Conservation (phyloP, 352 stramenopile genomes). For the Lagenidium sp. region DNA sequence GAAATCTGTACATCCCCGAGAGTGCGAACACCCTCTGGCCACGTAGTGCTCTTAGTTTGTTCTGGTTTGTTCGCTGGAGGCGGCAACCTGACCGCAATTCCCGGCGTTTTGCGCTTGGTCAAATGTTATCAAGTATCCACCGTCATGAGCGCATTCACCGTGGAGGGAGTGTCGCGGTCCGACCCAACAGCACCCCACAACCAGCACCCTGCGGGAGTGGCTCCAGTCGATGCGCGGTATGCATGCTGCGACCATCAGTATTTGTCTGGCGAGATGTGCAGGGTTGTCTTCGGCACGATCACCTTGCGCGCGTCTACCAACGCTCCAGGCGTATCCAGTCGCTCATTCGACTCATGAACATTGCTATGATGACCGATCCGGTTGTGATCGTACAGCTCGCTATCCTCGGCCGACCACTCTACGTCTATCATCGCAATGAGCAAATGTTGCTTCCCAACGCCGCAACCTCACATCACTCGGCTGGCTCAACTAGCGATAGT, state of each 20-base stretch:
- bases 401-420: too few species aligned
- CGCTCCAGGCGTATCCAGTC: conserved; percentile 17
- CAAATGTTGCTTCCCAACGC: too few species aligned
- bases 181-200: background rate
- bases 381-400: too few species aligned
- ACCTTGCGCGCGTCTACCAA: conserved; percentile 7
- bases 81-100: background rate
- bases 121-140: background rate
- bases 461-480: too few species aligned
- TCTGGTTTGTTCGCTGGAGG: background rate
- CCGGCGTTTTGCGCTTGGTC: background rate
- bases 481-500: too few species aligned
- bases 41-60: background rate
- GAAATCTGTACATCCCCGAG: conserved; percentile 12
- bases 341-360: conserved; percentile 13
- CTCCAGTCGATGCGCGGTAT: conserved; percentile 7
- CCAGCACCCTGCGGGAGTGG: background rate
- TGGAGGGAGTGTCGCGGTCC: background rate
- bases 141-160: background rate
- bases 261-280: conserved; percentile 10
- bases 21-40: conserved; percentile 16
- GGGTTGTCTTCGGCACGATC: conserved; percentile 10
- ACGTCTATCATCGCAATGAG: too few species aligned
- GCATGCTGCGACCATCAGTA: conserved; percentile 3
- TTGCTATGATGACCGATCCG: too few species aligned